Evolutionary conservation across 805 yeast species (phyloP).

Genomic region (Priceomyces fermenticarens): DNA sequence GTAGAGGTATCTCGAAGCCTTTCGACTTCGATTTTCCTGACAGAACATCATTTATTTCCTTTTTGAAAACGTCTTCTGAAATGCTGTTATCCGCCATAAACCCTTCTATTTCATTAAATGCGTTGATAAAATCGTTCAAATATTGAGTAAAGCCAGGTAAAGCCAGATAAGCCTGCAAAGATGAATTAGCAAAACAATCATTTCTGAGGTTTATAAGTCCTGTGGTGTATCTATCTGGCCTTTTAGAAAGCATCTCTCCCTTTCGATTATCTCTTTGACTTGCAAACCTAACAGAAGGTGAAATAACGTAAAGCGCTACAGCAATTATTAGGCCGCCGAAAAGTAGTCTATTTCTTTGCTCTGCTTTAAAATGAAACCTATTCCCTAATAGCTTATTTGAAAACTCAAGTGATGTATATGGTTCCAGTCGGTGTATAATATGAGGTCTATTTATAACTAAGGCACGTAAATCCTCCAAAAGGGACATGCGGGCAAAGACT

Average conservation of each 20-base stretch:
- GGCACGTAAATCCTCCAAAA: conserved; percentile 11
- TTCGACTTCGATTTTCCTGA: conserved; percentile 14
- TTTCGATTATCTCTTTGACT: not conserved
- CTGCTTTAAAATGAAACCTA: conserved; percentile 8
- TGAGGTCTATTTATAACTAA: conserved; percentile 11
- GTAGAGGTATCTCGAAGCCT: conserved; percentile 47
- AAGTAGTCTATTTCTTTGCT: conserved; percentile 11
- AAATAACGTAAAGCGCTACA: conserved; percentile 12
- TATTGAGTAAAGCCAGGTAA: conserved; percentile 59
- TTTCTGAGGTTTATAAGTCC: conserved; percentile 80
- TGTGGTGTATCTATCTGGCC: conserved; percentile 74
- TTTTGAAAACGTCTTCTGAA: conserved; percentile 6
- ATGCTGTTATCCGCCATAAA: conserved; percentile 18
- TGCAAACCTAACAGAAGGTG: conserved; percentile 6
- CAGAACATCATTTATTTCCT: not conserved
- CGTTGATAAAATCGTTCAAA: conserved; percentile 40
- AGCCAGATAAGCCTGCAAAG: conserved; percentile 74
- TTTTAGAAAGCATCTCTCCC: conserved; percentile 39
- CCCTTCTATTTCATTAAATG: conserved; percentile 20
- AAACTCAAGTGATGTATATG: not conserved
- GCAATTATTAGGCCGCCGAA: conserved; percentile 9
- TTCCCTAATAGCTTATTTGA: conserved; percentile 3
- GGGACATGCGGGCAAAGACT: conserved; percentile 4
- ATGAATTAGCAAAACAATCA: conserved; percentile 91
- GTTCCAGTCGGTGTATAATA: conserved; percentile 1